Conservation (phyloP, 2,329 filamentous ascomycete genomes). For the Colletotrichum higginsianum region DNA sequence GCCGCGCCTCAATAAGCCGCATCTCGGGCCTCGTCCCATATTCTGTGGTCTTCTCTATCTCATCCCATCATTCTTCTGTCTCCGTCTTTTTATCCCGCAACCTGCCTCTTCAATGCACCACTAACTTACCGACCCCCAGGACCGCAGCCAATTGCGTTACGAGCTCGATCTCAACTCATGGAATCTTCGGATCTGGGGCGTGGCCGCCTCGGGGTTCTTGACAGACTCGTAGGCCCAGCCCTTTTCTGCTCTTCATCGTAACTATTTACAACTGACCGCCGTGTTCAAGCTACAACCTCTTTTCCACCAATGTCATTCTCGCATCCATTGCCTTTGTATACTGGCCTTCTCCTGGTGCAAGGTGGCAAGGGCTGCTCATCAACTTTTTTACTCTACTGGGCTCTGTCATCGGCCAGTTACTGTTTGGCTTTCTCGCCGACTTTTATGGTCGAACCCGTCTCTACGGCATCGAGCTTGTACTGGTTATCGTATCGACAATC, state of each 20-base stretch:
- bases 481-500: slow-evolving; percentile 71
- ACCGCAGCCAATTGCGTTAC: slow-evolving; percentile 66
- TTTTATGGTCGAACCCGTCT: slow-evolving; percentile 68
- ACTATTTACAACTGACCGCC: background rate
- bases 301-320: slow-evolving; percentile 69
- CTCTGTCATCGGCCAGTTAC: slow-evolving; percentile 66
- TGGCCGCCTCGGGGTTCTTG: slow-evolving; percentile 68
- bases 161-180: slow-evolving; percentile 69
- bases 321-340: slow-evolving; percentile 68
- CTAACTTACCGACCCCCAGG: slow-evolving; percentile 50
- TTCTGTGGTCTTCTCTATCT: slow-evolving; percentile 16
- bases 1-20: background rate
- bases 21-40: background rate
- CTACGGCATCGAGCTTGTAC: slow-evolving; percentile 70
- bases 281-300: slow-evolving; percentile 64
- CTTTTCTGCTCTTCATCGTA: background rate
- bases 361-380: slow-evolving; percentile 63
- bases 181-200: slow-evolving; percentile 69
- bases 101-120: background rate
- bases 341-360: slow-evolving; percentile 60
- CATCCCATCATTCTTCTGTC: background rate
- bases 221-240: slow-evolving; percentile 63
- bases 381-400: slow-evolving; percentile 68
- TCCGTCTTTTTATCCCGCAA: slow-evolving; percentile 10
- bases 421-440: slow-evolving; percentile 69